Evolutionary conservation across 73 alveolate genomes (phyloP), one percentile per base, ranked within the genome.

Genomic region (Tetrahymena thermophila): DNA sequence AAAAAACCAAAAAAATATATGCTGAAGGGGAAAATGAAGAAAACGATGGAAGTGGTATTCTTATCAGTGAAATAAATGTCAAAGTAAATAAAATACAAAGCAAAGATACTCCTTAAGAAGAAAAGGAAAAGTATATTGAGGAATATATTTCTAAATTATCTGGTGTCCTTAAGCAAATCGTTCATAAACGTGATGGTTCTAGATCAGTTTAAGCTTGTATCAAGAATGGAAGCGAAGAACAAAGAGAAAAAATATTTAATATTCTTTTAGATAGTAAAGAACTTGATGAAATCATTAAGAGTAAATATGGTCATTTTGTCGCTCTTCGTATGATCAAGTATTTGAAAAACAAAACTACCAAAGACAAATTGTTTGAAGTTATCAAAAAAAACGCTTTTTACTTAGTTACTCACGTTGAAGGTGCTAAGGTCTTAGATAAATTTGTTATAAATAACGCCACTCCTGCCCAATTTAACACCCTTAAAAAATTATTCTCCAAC

Each of bases 391-490:
- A 71, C 31, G 89, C 89, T 71, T 71, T 71, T 31, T 71, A 71
- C 31, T 31, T 71, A 28, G 89, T 71, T 71, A 71, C 89, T 71
- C 89, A 71, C 17, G 89, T 71, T 71, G 89, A 71, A 71, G 89
- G 89, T 19, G 89, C 89, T 71, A 71, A 71, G 89, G 89, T 71
- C 37, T 31, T 71, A 28, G 89, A 71, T 71, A 71, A 71, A 31
- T 71, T 71, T 25, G 89, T 71, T 71, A 71, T 71, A 11, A 71
- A 71, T 31, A 71, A 71, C n/a, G 89, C 89, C 89, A 71, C 89
- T 71, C 89, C 89, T 71, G 89, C 89, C n/a, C 89, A 71, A 71
- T 71, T 71, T 71, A 71, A 71, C 37, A 71, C 89, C n/a, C 89
- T 71, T 71, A 71, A 71, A 71, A 71, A 71, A 42, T 31, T 71